These are phyloP conservation scores for Lodderomyces orthopsilosis DNA, from an alignment of 1,139 yeast genomes.

Conservation along the genomic window DNA sequence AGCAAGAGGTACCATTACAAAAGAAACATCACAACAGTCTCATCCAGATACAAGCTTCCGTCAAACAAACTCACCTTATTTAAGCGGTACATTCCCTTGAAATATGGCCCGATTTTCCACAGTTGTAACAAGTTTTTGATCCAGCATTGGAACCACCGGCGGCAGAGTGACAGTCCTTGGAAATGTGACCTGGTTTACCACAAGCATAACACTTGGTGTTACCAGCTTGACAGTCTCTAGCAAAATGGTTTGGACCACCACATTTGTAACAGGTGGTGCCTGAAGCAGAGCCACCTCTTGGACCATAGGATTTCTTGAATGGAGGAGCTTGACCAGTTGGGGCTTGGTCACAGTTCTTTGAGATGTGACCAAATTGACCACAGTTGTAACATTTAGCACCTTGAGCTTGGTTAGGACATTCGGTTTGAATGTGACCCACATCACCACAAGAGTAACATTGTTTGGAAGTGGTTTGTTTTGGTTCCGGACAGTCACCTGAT, in stretches of 20 bases:
- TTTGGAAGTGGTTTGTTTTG: conserved; percentile 77
- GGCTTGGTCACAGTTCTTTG: conserved; percentile 57
- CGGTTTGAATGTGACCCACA: conserved; percentile 67
- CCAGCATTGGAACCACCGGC: conserved; percentile 34
- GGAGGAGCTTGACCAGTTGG: conserved; percentile 19
- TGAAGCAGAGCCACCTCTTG: conserved; percentile 18
- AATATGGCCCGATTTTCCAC: conserved; percentile 37
- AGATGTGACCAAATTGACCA: conserved; percentile 81
- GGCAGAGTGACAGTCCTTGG: conserved; percentile 70
- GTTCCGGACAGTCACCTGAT: conserved; percentile 82
- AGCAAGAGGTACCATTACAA: no score
- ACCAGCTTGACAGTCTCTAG: conserved; percentile 83
- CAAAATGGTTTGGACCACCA: conserved; percentile 92
- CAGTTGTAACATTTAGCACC: conserved; percentile 53
- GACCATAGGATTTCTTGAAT: conserved; percentile 12
- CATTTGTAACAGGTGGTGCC: conserved; percentile 83
- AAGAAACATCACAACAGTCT: no score
- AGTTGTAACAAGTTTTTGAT: conserved; percentile 50
- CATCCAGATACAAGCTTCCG: no score
- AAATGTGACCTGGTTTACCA: conserved; percentile 85
- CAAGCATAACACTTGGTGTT: conserved; percentile 84
- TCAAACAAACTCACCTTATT: no score
- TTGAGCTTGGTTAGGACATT: conserved; percentile 55
- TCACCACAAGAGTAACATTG: conserved; percentile 89
- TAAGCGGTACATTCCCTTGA: conserved; percentile 33